Evolutionary conservation across 1,284 basidiomycete species (phyloP).

Genomic region (Marasmius oreades): DNA sequence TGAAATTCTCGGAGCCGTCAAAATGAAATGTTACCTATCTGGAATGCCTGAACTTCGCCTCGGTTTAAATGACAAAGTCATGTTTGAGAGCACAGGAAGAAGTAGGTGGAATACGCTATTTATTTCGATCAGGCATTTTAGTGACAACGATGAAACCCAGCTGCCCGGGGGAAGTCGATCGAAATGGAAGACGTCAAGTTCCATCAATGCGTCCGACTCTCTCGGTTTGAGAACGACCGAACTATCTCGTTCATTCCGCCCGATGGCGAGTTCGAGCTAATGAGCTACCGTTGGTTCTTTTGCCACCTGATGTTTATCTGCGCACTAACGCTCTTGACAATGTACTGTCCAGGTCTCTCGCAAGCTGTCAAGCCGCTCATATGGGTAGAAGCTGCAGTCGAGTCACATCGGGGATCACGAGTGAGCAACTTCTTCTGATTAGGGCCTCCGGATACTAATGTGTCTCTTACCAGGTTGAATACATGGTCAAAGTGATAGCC

Average conservation of each 20-base stretch:
- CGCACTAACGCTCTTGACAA: constrained; percentile 2
- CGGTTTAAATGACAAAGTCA: constrained; percentile 98
- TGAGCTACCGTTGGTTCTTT: constrained; percentile 75
- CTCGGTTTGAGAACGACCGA: constrained; percentile 97
- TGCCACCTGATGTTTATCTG: not conserved
- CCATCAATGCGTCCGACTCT: constrained; percentile 99
- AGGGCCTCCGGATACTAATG: not conserved
- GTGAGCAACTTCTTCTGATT: not conserved
- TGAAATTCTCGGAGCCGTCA: constrained; percentile 95
- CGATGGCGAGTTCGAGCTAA: constrained; percentile 98
- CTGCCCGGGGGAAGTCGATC: constrained; percentile 94
- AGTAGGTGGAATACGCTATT: constrained; percentile 49
- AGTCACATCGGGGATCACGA: constrained; percentile 78
- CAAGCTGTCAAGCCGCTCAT: constrained; percentile 97
- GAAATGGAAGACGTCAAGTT: constrained; percentile 99
- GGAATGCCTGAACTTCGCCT: constrained; percentile 98
- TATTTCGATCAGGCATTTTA: constrained; percentile 1
- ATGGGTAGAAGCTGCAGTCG: constrained; percentile 97
- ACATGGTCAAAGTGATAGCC: constrained; percentile 97
- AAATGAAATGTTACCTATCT: constrained; percentile 99
- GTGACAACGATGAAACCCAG: constrained; percentile 35
- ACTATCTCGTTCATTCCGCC: constrained; percentile 99
- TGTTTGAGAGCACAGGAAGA: constrained; percentile 97
- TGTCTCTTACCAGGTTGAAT: constrained; percentile 79
- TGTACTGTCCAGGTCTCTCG: constrained; percentile 47